Evolutionary conservation across 208 protist species (phyloP).

Genomic region (Leishmania tropica): DNA sequence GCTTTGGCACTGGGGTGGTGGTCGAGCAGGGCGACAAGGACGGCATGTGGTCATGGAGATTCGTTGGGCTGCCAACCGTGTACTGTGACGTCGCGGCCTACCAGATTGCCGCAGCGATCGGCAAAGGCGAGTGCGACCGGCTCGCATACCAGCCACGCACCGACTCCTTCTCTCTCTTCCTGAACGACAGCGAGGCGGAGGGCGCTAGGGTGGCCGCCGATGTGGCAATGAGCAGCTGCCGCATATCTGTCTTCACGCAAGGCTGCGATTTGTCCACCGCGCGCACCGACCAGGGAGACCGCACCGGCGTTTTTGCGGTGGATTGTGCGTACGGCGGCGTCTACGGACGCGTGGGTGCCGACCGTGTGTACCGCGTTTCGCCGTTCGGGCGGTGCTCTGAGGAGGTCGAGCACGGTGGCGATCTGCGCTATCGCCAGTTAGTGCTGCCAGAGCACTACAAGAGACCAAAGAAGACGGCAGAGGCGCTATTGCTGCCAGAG

Average conservation of each 20-base stretch:
- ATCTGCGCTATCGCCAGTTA: constrained; percentile 19
- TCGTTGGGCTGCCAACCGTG: constrained; percentile 27
- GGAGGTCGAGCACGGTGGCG: constrained; percentile 31
- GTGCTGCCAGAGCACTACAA: constrained; percentile 34
- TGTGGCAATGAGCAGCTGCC: not conserved
- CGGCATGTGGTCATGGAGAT: constrained; percentile 23
- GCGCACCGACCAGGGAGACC: not conserved
- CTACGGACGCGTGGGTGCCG: constrained; percentile 17
- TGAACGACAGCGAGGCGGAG: constrained; percentile 27
- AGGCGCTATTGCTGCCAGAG: constrained; percentile 26
- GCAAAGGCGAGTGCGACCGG: constrained; percentile 1
- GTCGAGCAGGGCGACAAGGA: constrained; percentile 2
- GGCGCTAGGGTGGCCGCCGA: constrained; percentile 15
- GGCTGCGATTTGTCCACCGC: not conserved
- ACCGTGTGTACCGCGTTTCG: constrained; percentile 63
- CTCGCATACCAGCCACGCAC: constrained; percentile 19
- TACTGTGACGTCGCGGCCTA: constrained; percentile 1
- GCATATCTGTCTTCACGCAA: constrained; percentile 9
- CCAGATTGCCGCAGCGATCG: constrained; percentile 11
- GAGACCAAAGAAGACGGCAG: constrained; percentile 26
- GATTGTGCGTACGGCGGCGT: constrained; percentile 83
- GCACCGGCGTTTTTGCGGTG: constrained; percentile 38
- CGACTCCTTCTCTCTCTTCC: constrained; percentile 16
- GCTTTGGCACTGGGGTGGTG: constrained; percentile 15
- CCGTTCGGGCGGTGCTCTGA: constrained; percentile 69